Base-by-base conservation (phyloP, 2,329 filamentous ascomycete genomes). In the Plectosphaerella cucumerina region DNA sequence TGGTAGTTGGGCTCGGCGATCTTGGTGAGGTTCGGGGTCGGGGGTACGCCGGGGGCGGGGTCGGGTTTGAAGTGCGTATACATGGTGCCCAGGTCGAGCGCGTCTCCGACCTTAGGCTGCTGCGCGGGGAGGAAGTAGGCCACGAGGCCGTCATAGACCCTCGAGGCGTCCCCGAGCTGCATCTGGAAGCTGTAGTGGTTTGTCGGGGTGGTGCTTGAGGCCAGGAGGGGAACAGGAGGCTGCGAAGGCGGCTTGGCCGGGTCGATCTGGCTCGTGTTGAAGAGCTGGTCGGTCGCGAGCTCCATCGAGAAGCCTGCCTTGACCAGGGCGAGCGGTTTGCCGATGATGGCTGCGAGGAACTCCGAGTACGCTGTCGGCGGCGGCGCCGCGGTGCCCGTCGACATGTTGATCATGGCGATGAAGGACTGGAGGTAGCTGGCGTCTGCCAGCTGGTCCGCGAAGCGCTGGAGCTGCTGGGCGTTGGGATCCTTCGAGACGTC, bases 291-390 rank as follows among this genome's bases (percentile, higher is more conserved):
- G 8, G 31, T 34, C 8, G 53, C 60, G 2, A 75, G 58, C 57
- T 76, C 72, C 0, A 75, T 51, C 0, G 62, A 67, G 59, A 59
- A 70, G 3, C 69, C 72, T 15, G 60, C 63, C 34, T 75, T 71
- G 14, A 68, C 66, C 0, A 76, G 61, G 0, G 73, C 73, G 0
- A 76, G 59, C 0, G 73, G 73, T 43, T 65, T 67, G 1, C 73
- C 73, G 1, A 73, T 58, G 9, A 73, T 54, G 0, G 68, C 59
- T 52, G 59, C 64, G 5, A 65, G 42, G 50, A 66, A 73, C 47
- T 64, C 56, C 0, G 66, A 60, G 49, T 75, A 76, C 0, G 63
- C 58, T 8, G 42, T 54, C 0, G 73, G 71, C 0, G 72, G 53
- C 0, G 59, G 51, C 0, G 62, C 48, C 2, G 63, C 45, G 1